Conservation (phyloP, 179 eudicot species). For the Amaranthus tricolor region DNA sequence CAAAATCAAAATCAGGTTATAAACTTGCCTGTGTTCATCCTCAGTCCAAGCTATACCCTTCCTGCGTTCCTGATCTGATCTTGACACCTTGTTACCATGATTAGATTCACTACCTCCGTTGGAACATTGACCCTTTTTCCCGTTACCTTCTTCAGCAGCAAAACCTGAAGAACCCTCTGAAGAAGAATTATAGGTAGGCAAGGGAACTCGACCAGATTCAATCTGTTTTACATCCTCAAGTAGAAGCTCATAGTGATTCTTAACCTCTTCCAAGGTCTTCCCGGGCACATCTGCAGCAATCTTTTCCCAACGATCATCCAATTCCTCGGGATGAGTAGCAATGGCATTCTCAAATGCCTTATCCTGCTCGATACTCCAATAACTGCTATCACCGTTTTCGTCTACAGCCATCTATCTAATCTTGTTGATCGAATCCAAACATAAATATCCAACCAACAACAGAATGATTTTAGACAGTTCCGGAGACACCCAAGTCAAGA, state of each 20-base stretch:
- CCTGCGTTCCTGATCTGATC: slow-evolving; percentile 82
- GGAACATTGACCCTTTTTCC: slow-evolving; percentile 57
- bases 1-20: slow-evolving; percentile 11
- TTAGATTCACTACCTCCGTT: slow-evolving; percentile 45
- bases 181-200: slow-evolving; percentile 47
- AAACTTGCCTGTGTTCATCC: slow-evolving; percentile 87
- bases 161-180: slow-evolving; percentile 55
- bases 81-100: slow-evolving; percentile 62
- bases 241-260: slow-evolving; percentile 75
- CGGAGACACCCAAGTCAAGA: slow-evolving; percentile 9
- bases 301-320: slow-evolving; percentile 76
- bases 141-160: slow-evolving; percentile 53
- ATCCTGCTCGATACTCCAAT: slow-evolving; percentile 89
- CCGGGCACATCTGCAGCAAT: slow-evolving; percentile 81
- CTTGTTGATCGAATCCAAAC: slow-evolving; percentile 21
- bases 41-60: slow-evolving; percentile 98
- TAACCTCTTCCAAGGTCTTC: slow-evolving; percentile 72
- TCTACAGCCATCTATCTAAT: slow-evolving; percentile 40
- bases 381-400: slow-evolving; percentile 34
- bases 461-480: slow-evolving; percentile 2
- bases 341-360: slow-evolving; percentile 90
- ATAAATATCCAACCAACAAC: slow-evolving; percentile 22
- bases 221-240: slow-evolving; percentile 69
- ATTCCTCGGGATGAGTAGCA: slow-evolving; percentile 65
- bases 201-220: slow-evolving; percentile 73